A percentile compares a stretch with the other conserved stretches of the same genome.
Evolutionary conservation across 2,329 filamentous ascomycete species (phyloP).

Genomic region (Paraphaeosphaeria minitans): DNA sequence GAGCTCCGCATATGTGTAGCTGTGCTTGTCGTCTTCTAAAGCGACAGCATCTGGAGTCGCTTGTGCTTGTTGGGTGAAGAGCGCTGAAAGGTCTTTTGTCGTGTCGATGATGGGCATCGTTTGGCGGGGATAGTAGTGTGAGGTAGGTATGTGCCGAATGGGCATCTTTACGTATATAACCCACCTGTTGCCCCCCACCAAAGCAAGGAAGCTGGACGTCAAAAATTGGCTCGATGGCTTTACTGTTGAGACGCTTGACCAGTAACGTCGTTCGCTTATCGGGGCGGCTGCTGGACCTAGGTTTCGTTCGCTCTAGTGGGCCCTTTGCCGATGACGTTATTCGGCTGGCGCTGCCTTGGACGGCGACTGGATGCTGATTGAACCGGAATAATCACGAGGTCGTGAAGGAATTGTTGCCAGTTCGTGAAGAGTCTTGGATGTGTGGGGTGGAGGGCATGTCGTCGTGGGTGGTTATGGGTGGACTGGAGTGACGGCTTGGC

Average conservation of each 20-base stretch:
- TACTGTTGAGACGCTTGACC: conserved; percentile 20
- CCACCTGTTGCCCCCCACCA: conserved; percentile 4
- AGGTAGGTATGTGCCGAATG: conserved; percentile 4
- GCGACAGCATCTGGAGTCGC: conserved; percentile 72
- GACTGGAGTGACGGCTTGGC: background rate
- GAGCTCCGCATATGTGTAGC: conserved; percentile 74
- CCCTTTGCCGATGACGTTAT: conserved; percentile 20
- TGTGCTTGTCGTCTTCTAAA: conserved; percentile 70
- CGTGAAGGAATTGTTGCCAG: background rate
- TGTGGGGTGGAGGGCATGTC: background rate
- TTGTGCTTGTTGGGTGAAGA: conserved; percentile 72
- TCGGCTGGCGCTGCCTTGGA: conserved; percentile 10
- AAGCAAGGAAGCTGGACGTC: conserved; percentile 11
- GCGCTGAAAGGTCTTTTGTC: conserved; percentile 72
- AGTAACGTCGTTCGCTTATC: conserved; percentile 16
- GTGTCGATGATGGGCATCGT: conserved; percentile 71
- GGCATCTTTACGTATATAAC: conserved; percentile 17
- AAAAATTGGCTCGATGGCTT: conserved; percentile 4
- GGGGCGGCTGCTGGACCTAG: conserved; percentile 8
- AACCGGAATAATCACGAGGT: conserved; percentile 5
- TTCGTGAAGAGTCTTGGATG: background rate
- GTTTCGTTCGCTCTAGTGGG: conserved; percentile 11
- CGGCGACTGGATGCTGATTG: conserved; percentile 6
- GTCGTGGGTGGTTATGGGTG: background rate
- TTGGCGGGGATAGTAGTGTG: conserved; percentile 16